Percentiles rank a stretch among this genome's conserved stretches.
Evolutionary conservation across 2,329 filamentous ascomycete species (phyloP).

Genomic region (Thielaviopsis punctulata): DNA sequence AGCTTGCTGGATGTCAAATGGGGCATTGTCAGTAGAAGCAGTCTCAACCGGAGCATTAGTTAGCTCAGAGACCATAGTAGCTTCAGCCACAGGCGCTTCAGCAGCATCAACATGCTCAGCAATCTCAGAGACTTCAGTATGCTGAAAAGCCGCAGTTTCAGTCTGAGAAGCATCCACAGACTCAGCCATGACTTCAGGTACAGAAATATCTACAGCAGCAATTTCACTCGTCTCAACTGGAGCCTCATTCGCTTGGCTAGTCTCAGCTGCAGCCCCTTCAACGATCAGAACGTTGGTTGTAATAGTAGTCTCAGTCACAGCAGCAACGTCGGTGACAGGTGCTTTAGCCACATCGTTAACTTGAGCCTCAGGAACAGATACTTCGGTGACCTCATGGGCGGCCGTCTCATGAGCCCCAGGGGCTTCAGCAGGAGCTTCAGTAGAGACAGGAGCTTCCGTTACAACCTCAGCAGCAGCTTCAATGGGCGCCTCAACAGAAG

Average conservation of each 20-base stretch:
- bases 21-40: constrained; percentile 16
- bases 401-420: neutral
- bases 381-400: neutral
- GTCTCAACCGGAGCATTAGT: neutral
- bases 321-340: neutral
- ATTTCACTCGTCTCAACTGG: constrained; percentile 7
- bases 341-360: neutral
- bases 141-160: neutral
- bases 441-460: neutral
- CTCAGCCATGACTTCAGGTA: neutral
- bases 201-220: neutral
- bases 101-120: neutral
- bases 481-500: neutral
- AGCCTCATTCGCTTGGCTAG: neutral
- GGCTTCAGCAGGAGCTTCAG: neutral
- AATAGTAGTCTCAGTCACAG: neutral
- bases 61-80: constrained; percentile 6
- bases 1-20: constrained; percentile 16
- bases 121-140: neutral
- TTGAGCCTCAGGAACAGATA: neutral
- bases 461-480: neutral
- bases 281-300: neutral
- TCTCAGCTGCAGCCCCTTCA: neutral
- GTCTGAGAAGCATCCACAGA: constrained; percentile 9
- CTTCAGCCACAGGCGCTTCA: neutral